These are phyloP conservation scores for Hamigera avellanea DNA, from an alignment of 495 filamentous ascomycete species.

Conservation along the genomic window DNA sequence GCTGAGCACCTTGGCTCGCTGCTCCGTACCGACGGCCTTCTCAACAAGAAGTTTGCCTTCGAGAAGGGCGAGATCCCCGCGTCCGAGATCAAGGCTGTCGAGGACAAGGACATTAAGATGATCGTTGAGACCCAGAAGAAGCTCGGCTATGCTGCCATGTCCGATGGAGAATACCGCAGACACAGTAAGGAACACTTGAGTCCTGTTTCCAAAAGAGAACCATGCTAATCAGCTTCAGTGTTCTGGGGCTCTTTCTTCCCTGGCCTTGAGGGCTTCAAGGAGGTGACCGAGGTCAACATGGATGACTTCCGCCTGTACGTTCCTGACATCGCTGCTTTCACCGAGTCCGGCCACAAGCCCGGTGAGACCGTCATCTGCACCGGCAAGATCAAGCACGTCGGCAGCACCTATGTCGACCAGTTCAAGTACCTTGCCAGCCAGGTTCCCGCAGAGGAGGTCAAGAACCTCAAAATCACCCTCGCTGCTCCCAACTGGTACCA, in stretches of 20 bases:
- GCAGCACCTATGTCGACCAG: constrained; percentile 50
- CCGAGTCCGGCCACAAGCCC: constrained; percentile 58
- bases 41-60: constrained; percentile 47
- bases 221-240: constrained; percentile 22
- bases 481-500: constrained; percentile 67
- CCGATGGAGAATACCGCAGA: constrained; percentile 67
- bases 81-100: constrained; percentile 32
- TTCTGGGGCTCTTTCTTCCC: constrained; percentile 71
- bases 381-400: constrained; percentile 57
- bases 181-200: no score
- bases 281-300: constrained; percentile 43
- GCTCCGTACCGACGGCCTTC: constrained; percentile 57
- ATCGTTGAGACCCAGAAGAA: constrained; percentile 55
- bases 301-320: constrained; percentile 64
- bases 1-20: constrained; percentile 80
- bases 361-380: constrained; percentile 64
- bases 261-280: constrained; percentile 57
- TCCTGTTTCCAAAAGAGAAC: no score
- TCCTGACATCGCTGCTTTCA: constrained; percentile 68
- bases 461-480: constrained; percentile 60
- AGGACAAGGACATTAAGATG: constrained; percentile 56
- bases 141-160: constrained; percentile 55
- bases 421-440: constrained; percentile 56
- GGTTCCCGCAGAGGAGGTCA: constrained; percentile 45
- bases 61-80: constrained; percentile 36